Evolutionary conservation across 805 yeast species (phyloP).

Genomic region (Candida wancherniae): DNA sequence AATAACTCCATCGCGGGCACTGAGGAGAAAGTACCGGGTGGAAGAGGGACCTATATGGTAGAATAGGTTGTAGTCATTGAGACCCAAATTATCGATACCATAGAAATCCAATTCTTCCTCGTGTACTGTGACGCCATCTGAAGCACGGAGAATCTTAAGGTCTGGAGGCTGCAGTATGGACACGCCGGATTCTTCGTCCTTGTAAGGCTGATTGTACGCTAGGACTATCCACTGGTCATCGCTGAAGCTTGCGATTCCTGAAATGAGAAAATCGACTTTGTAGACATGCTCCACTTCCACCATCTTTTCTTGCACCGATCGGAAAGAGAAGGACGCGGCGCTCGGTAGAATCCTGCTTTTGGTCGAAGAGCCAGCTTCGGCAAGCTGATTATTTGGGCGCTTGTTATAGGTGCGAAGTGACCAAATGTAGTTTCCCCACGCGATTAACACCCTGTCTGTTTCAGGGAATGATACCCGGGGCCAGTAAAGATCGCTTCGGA

Average conservation of each 20-base stretch:
- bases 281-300: constrained; percentile 46
- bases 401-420: constrained; percentile 40
- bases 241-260: constrained; percentile 74
- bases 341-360: constrained; percentile 43
- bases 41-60: constrained; percentile 40
- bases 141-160: constrained; percentile 58
- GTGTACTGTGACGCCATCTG: constrained; percentile 65
- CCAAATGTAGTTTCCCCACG: constrained; percentile 85
- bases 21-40: constrained; percentile 58
- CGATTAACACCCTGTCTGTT: constrained; percentile 61
- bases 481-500: constrained; percentile 75
- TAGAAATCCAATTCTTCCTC: constrained; percentile 74
- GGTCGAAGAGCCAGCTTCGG: constrained; percentile 20
- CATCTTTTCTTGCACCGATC: constrained; percentile 39
- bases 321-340: constrained; percentile 50
- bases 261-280: constrained; percentile 51
- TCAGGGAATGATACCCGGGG: constrained; percentile 71
- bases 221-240: constrained; percentile 65
- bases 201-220: constrained; percentile 43
- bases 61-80: constrained; percentile 75
- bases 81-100: constrained; percentile 50
- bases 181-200: constrained; percentile 15
- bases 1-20: constrained; percentile 77
- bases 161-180: constrained; percentile 57
- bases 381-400: constrained; percentile 1